Percentiles rank a stretch among this genome's conserved stretches.
Conservation (phyloP, 2,329 filamentous ascomycete species). For the Alternaria dauci region DNA sequence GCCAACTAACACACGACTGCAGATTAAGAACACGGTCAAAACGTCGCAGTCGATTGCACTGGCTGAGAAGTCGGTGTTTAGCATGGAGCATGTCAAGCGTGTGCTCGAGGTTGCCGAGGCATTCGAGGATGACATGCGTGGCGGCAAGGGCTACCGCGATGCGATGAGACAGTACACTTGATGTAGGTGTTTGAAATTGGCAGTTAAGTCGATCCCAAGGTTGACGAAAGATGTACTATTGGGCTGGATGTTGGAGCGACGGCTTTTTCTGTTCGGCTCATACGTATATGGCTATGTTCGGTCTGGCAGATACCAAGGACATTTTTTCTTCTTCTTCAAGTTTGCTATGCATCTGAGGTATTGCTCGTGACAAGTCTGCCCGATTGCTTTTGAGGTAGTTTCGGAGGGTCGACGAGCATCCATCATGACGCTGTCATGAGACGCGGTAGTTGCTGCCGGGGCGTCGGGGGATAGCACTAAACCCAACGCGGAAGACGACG, state of each 20-base stretch:
- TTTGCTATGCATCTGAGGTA: no score
- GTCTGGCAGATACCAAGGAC: no score
- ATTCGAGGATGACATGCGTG: conserved; percentile 84
- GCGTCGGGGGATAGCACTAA: neutral
- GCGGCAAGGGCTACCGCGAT: conserved; percentile 80
- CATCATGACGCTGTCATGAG: neutral
- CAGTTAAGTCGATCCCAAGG: no score
- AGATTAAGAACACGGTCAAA: conserved; percentile 89
- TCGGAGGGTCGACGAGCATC: no score
- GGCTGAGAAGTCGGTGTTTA: conserved; percentile 73
- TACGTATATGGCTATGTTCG: neutral
- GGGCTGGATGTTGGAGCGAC: neutral
- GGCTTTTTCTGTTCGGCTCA: neutral
- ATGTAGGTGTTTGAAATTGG: neutral
- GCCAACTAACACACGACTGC: conserved; percentile 30
- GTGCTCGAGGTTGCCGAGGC: conserved; percentile 85
- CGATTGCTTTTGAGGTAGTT: no score
- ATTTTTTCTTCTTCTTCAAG: no score
- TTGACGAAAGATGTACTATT: no score
- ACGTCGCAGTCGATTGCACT: conserved; percentile 84
- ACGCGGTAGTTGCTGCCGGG: neutral
- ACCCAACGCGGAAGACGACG: neutral
- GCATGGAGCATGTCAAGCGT: conserved; percentile 80
- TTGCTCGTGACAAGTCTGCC: no score
- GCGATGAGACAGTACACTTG: conserved; percentile 83